A percentile compares a stretch with the other conserved stretches of the same genome.
Conservation (phyloP, 352 stramenopile genomes). For the Pythium sp. region DNA sequence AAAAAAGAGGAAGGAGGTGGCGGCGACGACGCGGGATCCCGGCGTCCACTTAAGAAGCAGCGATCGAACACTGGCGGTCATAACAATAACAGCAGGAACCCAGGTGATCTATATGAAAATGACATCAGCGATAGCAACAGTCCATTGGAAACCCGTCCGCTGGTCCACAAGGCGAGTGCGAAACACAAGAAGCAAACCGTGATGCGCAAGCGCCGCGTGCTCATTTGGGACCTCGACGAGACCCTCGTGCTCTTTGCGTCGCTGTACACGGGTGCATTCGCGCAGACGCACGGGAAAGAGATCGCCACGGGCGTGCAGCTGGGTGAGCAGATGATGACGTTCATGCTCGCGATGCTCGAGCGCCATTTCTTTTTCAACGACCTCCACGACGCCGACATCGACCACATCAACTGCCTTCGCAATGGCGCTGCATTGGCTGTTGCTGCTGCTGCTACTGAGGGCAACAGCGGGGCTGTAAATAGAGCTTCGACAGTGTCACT, state of each 20-base stretch:
- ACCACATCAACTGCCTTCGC: conserved; percentile 47
- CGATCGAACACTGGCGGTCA: conserved; percentile 15
- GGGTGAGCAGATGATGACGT: conserved; percentile 85
- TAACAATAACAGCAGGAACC: not conserved
- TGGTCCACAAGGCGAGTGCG: not conserved
- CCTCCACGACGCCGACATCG: conserved; percentile 65
- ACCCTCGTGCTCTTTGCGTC: conserved; percentile 81
- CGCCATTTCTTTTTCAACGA: conserved; percentile 84
- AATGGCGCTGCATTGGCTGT: not conserved
- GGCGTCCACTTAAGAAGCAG: conserved; percentile 37
- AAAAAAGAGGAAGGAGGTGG: conserved; percentile 7
- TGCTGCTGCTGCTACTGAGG: not conserved
- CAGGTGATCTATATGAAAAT: not conserved
- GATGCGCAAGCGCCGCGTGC: conserved; percentile 35
- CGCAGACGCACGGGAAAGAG: conserved; percentile 57
- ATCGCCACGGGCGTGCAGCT: conserved; percentile 54
- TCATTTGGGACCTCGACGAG: conserved; percentile 85
- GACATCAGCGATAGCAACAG: not conserved
- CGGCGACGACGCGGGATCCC: conserved; percentile 20
- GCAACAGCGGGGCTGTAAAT: not conserved
- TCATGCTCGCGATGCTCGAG: conserved; percentile 75
- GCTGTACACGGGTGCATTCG: conserved; percentile 73
- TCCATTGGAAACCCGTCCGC: not conserved
- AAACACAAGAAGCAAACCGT: not conserved
- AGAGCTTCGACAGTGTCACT: not conserved